A percentile compares a stretch with the other conserved stretches of the same genome.
phyloP scores from a whole-genome alignment of 2,329 filamentous ascomycete genomes.

The Calycina marina region DNA sequence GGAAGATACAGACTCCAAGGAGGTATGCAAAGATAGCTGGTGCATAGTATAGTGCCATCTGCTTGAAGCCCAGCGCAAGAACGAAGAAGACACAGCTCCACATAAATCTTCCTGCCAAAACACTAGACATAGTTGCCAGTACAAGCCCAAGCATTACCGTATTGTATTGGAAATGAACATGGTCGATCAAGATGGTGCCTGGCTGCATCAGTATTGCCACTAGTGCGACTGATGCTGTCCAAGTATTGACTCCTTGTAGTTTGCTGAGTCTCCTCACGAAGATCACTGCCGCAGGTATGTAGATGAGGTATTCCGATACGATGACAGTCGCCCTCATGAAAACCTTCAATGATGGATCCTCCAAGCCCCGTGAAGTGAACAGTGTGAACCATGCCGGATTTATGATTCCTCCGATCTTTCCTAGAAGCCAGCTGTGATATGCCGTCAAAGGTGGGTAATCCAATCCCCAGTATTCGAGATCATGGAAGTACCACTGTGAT shows the following conservation, averaged over 20 bases:
- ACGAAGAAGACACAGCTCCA: constrained; percentile 95
- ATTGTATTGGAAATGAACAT: constrained; percentile 96
- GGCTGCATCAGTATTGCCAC: constrained; percentile 89
- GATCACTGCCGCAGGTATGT: constrained; percentile 71
- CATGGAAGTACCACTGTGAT: constrained; percentile 96
- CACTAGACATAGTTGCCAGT: constrained; percentile 73
- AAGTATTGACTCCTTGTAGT: constrained; percentile 61
- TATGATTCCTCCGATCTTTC: constrained; percentile 68
- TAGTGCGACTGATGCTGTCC: constrained; percentile 73
- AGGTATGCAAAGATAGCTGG: constrained; percentile 87
- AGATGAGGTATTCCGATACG: constrained; percentile 80
- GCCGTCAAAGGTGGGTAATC: constrained; percentile 96
- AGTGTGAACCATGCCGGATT: constrained; percentile 80
- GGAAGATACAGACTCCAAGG: constrained; percentile 71
- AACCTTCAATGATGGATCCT: constrained; percentile 69
- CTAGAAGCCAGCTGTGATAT: constrained; percentile 94
- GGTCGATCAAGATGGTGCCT: constrained; percentile 78
- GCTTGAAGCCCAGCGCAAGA: constrained; percentile 87
- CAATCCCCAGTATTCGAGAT: constrained; percentile 92
- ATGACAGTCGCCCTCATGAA: constrained; percentile 93
- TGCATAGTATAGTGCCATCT: constrained; percentile 97
- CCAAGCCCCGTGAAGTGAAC: constrained; percentile 64
- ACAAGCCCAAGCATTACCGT: constrained; percentile 94
- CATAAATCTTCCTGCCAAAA: constrained; percentile 68
- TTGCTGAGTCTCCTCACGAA: constrained; percentile 73